Evolutionary conservation across 1,284 basidiomycete genomes (phyloP).

Genomic region (Ustilago crameri): DNA sequence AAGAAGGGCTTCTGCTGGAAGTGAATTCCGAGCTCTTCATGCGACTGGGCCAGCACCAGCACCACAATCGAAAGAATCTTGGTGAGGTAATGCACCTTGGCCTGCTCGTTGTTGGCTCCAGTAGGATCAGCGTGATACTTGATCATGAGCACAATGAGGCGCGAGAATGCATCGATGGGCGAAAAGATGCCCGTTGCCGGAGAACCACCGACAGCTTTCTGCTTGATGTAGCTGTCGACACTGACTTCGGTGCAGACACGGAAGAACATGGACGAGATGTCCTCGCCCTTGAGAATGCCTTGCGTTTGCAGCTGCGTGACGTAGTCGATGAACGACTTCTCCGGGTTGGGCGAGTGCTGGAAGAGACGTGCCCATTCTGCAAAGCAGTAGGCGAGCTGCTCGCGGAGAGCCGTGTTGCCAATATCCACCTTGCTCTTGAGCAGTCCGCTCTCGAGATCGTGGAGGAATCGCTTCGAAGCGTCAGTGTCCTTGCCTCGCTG

Average conservation of each 20-base stretch:
- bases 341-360: conserved; percentile 86
- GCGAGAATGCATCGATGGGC: conserved; percentile 93
- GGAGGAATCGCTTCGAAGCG: conserved; percentile 74
- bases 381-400: conserved; percentile 74
- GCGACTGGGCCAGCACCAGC: conserved; percentile 90
- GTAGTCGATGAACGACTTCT: conserved; percentile 96
- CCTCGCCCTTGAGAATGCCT: conserved; percentile 94
- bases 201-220: conserved; percentile 80
- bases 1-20: conserved; percentile 99
- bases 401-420: conserved; percentile 69
- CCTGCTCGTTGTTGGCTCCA: conserved; percentile 87
- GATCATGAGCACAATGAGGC: conserved; percentile 96
- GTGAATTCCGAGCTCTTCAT: conserved; percentile 87
- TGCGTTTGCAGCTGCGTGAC: conserved; percentile 95
- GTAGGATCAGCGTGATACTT: conserved; percentile 95
- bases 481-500: conserved; percentile 82
- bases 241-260: conserved; percentile 95
- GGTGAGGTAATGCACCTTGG: conserved; percentile 95
- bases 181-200: conserved; percentile 80
- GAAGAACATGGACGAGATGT: conserved; percentile 97
- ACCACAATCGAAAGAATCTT: conserved; percentile 98
- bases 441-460: conserved; percentile 74
- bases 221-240: conserved; percentile 89
- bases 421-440: conserved; percentile 67
- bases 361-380: conserved; percentile 93